Base-by-base conservation (phyloP, 2,329 filamentous ascomycete species). In the Hypoxylon sp. region DNA sequence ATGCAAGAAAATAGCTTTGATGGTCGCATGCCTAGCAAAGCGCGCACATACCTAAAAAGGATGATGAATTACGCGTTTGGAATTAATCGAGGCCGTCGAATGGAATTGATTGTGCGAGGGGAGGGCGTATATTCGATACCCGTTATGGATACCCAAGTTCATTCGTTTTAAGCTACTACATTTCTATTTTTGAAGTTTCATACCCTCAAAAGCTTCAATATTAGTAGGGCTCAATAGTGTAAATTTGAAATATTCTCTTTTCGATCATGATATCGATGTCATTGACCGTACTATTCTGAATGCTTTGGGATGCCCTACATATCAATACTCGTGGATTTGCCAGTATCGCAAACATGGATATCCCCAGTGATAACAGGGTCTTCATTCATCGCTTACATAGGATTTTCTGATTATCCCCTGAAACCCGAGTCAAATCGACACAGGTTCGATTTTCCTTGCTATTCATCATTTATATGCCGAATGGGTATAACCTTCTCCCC, bases 71-170 rank as follows among this genome's bases (percentile, higher is more conserved):
- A 50, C 21, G 14, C n/a, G 23, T n/a, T 17, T 56, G 45, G 34
- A 48, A 34, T 50, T 23, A 36, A 32, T 60, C 5, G 30, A 49
- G 49, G 30, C 14, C 10, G 55, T 14, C 32, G 36, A 38, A 56
- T 38, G 50, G 28, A 53, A 53, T 34, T 53, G 64, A 49, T 17
- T 41, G 21, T 36, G 25, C 9, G 10, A 6, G 50, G 17, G 56
- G 62, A 63, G 52, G 52, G 61, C 65, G 72, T 69, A 73, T 73
- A 46, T 34, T 71, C 72, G 74, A 72, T 73, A 72, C 72, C 67
- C 66, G 53, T 68, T 63, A 71, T 72, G 75, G 73, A 77, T 76
- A 77, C 74, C 73, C 72, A 75, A 67, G 56, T 72, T 72, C 75
- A 70, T 73, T 77, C 70, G 57, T 63, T 72, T 74, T 60, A 46